Conservation (phyloP, 768 basidiomycete species). For the Phlebiopsis gigantea region DNA sequence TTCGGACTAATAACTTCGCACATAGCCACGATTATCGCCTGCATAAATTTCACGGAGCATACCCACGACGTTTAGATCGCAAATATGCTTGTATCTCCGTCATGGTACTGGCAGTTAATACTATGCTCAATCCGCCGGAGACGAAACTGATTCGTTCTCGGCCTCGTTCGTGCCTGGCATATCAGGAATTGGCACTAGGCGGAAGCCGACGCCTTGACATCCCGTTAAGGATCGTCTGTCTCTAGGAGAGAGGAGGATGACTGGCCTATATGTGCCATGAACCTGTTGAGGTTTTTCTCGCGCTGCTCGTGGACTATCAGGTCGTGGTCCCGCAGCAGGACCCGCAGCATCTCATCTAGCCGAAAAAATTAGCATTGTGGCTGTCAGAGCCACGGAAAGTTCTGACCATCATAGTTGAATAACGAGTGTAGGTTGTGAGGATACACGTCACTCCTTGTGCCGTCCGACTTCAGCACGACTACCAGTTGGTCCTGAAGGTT, state of each 20-base stretch:
- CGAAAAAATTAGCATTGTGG: slow-evolving; percentile 1
- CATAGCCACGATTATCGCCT: too few relatives aligned
- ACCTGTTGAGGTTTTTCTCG: slow-evolving; percentile 46
- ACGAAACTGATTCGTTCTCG: slow-evolving; percentile 2
- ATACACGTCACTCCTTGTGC: slow-evolving; percentile 40
- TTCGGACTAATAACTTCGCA: too few relatives aligned
- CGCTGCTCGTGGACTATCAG: slow-evolving; percentile 37
- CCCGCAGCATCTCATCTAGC: slow-evolving; percentile 35
- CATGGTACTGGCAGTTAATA: too few relatives aligned
- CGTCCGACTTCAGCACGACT: slow-evolving; percentile 43
- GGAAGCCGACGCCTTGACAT: slow-evolving; percentile 7
- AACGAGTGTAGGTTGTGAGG: slow-evolving; percentile 47
- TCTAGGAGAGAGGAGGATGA: neutral
- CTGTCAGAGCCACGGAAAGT: neutral
- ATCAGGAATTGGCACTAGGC: slow-evolving; percentile 9
- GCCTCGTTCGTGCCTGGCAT: slow-evolving; percentile 4
- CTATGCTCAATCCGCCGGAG: neutral
- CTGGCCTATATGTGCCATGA: slow-evolving; percentile 22
- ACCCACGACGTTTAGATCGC: neutral
- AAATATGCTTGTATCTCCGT: neutral
- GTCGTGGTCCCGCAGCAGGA: slow-evolving; percentile 45
- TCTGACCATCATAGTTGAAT: slow-evolving; percentile 49
- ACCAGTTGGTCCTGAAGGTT: slow-evolving; percentile 42
- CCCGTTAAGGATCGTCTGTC: neutral
- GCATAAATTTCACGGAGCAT: too few relatives aligned